phyloP scores from a whole-genome alignment of 2,329 filamentous ascomycete species.

The Colletotrichum sojae region DNA sequence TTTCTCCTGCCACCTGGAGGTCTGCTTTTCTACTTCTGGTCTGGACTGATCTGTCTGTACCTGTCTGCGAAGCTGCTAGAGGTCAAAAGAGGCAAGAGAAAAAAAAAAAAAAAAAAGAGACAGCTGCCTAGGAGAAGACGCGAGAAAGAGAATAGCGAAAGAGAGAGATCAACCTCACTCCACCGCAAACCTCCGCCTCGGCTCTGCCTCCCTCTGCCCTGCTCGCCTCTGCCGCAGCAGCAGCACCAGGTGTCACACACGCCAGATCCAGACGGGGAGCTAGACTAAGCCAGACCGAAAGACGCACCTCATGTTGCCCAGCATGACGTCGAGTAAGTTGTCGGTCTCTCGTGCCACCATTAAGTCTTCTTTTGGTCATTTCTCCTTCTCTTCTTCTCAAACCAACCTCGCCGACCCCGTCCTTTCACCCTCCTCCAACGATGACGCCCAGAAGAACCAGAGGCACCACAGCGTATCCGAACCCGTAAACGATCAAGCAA shows the following conservation, averaged over 20 bases:
- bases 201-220: conserved; percentile 1
- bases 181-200: conserved; percentile 14
- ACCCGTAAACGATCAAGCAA: conserved; percentile 23
- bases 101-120: neutral
- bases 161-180: neutral
- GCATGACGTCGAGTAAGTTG: conserved; percentile 63
- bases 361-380: conserved; percentile 53
- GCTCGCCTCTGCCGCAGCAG: conserved; percentile 18
- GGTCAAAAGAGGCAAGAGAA: conserved; percentile 3
- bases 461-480: conserved; percentile 40
- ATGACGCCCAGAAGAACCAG: conserved; percentile 33
- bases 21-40: conserved; percentile 35
- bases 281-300: conserved; percentile 36
- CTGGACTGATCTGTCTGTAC: conserved; percentile 31
- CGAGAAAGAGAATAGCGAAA: neutral
- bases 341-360: conserved; percentile 50
- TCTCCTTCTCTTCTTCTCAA: conserved; percentile 49
- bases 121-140: neutral
- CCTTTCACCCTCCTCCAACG: conserved; percentile 21
- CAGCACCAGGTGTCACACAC: conserved; percentile 27
- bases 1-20: conserved; percentile 23
- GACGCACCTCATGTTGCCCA: conserved; percentile 48
- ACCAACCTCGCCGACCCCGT: conserved; percentile 34
- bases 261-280: conserved; percentile 30
- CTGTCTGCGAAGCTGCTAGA: conserved; percentile 17